A percentile compares a stretch with the other conserved stretches of the same genome.
Evolutionary conservation across 1,284 basidiomycete species (phyloP).

Genomic region (Austroboletus niveus): DNA sequence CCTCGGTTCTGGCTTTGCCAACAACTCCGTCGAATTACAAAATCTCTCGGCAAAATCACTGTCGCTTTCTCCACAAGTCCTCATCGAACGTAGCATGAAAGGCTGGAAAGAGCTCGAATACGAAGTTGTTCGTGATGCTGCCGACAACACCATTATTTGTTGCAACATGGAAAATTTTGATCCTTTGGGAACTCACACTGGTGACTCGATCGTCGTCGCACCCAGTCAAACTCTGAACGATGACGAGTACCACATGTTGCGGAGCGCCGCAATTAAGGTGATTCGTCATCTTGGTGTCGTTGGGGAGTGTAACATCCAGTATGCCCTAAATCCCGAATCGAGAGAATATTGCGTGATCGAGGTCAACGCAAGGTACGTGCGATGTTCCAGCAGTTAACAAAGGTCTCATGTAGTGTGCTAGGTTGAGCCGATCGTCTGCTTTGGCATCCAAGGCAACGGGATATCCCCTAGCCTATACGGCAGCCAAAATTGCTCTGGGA

Average conservation of each 20-base stretch:
- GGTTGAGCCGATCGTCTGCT: conserved; percentile 71
- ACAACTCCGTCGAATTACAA: conserved; percentile 92
- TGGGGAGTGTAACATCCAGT: conserved; percentile 99
- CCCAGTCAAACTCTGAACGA: conserved; percentile 98
- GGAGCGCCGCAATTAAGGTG: conserved; percentile 95
- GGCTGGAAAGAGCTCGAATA: conserved; percentile 99
- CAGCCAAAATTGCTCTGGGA: conserved; percentile 98
- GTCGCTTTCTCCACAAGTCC: conserved; percentile 90
- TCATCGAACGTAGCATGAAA: conserved; percentile 98
- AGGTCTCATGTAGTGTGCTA: conserved; percentile 21
- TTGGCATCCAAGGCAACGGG: conserved; percentile 99
- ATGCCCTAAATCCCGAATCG: conserved; percentile 91
- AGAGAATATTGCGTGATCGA: conserved; percentile 98
- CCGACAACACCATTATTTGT: conserved; percentile 94
- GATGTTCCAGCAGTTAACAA: neutral
- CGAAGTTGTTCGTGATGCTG: conserved; percentile 96
- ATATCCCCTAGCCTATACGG: conserved; percentile 98
- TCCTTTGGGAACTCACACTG: conserved; percentile 98
- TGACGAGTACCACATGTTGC: conserved; percentile 99
- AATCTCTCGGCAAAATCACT: conserved; percentile 93
- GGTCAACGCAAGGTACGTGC: conserved; percentile 86
- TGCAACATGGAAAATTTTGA: conserved; percentile 99
- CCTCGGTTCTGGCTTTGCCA: conserved; percentile 97
- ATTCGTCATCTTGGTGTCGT: conserved; percentile 98
- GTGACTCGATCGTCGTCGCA: conserved; percentile 99